Evolutionary conservation across 306 rosid genomes (phyloP).

Genomic region (Lagenaria siceraria): DNA sequence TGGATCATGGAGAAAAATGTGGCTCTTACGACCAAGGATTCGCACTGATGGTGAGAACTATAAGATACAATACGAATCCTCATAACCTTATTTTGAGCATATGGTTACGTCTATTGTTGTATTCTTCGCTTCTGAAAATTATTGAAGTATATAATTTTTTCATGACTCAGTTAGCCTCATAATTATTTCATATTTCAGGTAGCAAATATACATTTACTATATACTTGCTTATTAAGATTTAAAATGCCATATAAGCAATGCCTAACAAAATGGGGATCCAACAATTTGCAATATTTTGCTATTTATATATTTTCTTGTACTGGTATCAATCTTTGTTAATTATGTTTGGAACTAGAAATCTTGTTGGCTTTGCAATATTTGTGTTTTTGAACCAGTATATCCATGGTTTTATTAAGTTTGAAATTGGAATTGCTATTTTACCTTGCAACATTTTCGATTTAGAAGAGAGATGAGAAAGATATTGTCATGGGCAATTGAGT

Average conservation of each 20-base stretch:
- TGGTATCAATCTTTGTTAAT: too few species aligned
- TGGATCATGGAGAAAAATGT: conserved; percentile 91
- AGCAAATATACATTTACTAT: not conserved
- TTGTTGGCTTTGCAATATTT: too few species aligned
- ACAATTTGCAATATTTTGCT: not conserved
- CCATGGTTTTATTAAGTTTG: not conserved
- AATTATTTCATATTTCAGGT: not conserved
- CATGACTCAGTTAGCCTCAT: not conserved
- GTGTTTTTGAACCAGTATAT: too few species aligned
- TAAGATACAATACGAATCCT: not conserved
- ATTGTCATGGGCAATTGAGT: not conserved
- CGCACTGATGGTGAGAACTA: conserved; percentile 61
- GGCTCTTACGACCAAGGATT: conserved; percentile 84
- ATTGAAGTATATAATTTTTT: not conserved
- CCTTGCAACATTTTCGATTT: not conserved
- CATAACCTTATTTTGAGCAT: not conserved
- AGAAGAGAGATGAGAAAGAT: not conserved
- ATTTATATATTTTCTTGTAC: not conserved
- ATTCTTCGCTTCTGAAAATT: not conserved
- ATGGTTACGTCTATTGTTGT: not conserved
- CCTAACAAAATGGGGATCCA: not conserved
- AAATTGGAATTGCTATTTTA: not conserved
- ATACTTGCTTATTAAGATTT: not conserved
- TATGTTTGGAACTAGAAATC: too few species aligned
- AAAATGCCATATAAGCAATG: not conserved